Conservation (phyloP, 345 rosid species). For the Fremontodendron californicum region DNA sequence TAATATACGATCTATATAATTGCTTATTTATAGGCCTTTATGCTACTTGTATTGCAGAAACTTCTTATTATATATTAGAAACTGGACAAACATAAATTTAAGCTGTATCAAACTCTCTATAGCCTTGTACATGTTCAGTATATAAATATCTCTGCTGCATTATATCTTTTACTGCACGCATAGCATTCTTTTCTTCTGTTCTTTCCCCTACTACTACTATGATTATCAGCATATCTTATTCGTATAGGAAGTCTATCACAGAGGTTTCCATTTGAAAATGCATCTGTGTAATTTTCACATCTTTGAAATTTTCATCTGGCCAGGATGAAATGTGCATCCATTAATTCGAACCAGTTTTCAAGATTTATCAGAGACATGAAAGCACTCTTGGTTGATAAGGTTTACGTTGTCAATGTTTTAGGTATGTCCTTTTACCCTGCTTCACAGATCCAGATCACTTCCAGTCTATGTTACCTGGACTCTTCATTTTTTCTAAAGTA, state of each 20-base stretch:
- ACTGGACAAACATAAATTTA: neutral
- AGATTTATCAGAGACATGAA: conserved; percentile 58
- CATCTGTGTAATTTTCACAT: neutral
- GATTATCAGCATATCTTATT: neutral
- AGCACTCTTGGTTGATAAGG: conserved; percentile 57
- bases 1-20: neutral
- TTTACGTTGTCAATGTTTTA: conserved; percentile 66
- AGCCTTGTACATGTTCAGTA: neutral
- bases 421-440: conserved; percentile 42
- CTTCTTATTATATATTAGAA: neutral
- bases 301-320: neutral
- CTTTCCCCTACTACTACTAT: neutral
- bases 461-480: no score
- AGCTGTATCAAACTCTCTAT: neutral
- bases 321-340: conserved; percentile 31
- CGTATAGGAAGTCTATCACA: neutral
- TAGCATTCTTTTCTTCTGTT: neutral
- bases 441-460: neutral
- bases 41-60: neutral
- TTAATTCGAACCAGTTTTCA: conserved; percentile 42
- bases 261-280: neutral
- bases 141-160: neutral
- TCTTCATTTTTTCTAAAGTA: no score
- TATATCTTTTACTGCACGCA: neutral
- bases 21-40: neutral